A percentile compares a stretch with the other conserved stretches of the same genome.
Conservation (phyloP, 2,329 filamentous ascomycete species). For the Exophiala oligosperma region DNA sequence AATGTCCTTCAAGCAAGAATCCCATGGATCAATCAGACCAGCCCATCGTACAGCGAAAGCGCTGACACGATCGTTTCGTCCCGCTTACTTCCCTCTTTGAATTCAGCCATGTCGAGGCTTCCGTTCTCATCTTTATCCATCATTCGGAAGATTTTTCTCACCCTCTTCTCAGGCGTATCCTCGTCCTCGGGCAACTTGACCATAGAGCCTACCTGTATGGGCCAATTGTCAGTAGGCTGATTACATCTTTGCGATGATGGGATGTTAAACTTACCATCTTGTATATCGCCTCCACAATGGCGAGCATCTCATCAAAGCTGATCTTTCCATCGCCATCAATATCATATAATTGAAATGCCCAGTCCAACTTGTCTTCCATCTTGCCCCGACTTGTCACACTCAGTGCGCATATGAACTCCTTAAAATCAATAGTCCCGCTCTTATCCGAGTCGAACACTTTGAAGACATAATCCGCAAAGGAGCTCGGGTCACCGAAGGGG, state of each 20-base stretch:
- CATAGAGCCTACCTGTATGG: conserved; percentile 86
- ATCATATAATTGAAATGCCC: conserved; percentile 99
- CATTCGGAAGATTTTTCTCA: conserved; percentile 98
- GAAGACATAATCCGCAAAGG: conserved; percentile 98
- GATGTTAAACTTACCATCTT: conserved; percentile 74
- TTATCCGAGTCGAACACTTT: conserved; percentile 98
- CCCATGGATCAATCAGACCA: conserved; percentile 67
- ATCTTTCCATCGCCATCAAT: conserved; percentile 99
- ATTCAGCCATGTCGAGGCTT: conserved; percentile 93
- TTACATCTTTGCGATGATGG: too few relatives aligned
- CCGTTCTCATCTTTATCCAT: conserved; percentile 99
- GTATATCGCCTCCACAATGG: conserved; percentile 98
- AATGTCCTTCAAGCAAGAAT: neutral
- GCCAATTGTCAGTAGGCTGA: conserved; percentile 4
- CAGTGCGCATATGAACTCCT: conserved; percentile 97
- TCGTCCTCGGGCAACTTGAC: conserved; percentile 98
- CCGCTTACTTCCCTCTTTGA: conserved; percentile 98
- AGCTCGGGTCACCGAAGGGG: conserved; percentile 94
- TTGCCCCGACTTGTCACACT: conserved; percentile 96
- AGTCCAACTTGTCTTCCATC: conserved; percentile 99
- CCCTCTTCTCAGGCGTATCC: conserved; percentile 97
- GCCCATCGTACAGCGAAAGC: conserved; percentile 89
- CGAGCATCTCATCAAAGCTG: conserved; percentile 97
- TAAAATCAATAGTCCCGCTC: conserved; percentile 97
- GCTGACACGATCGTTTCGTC: conserved; percentile 99